Percentiles rank a stretch among this genome's conserved stretches.
Conservation (phyloP, 2,329 filamentous ascomycete species). For the Conoideocrella luteorostrata region DNA sequence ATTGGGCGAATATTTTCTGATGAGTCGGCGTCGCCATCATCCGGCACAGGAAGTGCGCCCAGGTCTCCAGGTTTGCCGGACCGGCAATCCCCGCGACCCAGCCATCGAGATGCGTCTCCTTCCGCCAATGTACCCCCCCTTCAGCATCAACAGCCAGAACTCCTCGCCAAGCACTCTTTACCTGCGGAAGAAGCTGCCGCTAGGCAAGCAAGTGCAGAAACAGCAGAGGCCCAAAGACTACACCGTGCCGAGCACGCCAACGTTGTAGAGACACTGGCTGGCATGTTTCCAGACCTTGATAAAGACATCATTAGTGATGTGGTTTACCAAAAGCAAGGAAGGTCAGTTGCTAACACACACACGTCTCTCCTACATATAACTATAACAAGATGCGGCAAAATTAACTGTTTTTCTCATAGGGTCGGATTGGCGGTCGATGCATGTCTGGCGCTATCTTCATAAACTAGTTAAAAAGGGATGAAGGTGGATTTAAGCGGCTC, state of each 20-base stretch:
- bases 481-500: not conserved
- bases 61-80: constrained; percentile 32
- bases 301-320: constrained; percentile 94
- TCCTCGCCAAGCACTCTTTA: constrained; percentile 36
- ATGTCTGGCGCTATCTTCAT: constrained; percentile 63
- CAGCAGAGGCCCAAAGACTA: constrained; percentile 77
- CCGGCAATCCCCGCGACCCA: constrained; percentile 21
- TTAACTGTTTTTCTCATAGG: constrained; percentile 34
- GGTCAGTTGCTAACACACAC: constrained; percentile 57
- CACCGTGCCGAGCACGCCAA: constrained; percentile 80
- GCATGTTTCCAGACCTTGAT: constrained; percentile 96
- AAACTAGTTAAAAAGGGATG: constrained; percentile 6
- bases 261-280: constrained; percentile 85
- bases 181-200: constrained; percentile 84
- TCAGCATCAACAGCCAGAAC: constrained; percentile 4
- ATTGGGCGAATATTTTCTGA: constrained; percentile 94
- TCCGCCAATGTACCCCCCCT: constrained; percentile 14
- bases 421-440: constrained; percentile 82
- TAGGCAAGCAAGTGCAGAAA: constrained; percentile 82
- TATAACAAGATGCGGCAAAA: too few relatives aligned
- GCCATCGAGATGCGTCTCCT: constrained; percentile 18
- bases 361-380: too few relatives aligned
- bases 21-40: constrained; percentile 38
- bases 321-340: constrained; percentile 88
- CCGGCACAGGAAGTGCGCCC: constrained; percentile 24